Percentiles rank a stretch among this genome's conserved stretches.
phyloP scores from a whole-genome alignment of 352 stramenopile species.

The Phytophthora meadii region DNA sequence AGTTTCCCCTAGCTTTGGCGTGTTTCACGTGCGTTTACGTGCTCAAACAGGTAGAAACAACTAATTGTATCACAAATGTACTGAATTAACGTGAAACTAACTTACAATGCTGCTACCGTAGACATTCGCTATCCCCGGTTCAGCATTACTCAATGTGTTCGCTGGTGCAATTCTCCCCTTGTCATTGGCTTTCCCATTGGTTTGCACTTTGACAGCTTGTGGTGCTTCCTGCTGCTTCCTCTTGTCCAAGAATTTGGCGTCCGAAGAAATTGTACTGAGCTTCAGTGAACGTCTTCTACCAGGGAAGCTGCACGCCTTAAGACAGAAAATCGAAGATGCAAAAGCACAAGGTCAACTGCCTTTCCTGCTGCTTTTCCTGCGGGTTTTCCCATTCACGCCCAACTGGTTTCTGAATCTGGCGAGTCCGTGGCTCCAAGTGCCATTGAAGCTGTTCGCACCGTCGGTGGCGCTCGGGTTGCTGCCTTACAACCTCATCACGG shows the following conservation, averaged over 20 bases:
- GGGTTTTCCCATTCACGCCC: constrained; percentile 84
- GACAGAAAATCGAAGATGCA: constrained; percentile 62
- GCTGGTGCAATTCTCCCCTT: constrained; percentile 73
- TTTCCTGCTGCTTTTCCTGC: constrained; percentile 76
- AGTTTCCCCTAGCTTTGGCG: constrained; percentile 72
- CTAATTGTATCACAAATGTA: constrained; percentile 11
- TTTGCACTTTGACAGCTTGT: constrained; percentile 67
- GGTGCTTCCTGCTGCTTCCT: constrained; percentile 79
- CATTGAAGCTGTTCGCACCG: constrained; percentile 68
- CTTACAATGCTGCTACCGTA: constrained; percentile 26
- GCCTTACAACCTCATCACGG: constrained; percentile 87
- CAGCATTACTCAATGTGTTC: constrained; percentile 79
- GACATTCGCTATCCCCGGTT: constrained; percentile 86
- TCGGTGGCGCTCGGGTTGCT: constrained; percentile 73
- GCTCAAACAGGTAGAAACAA: constrained; percentile 72
- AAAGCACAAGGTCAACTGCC: constrained; percentile 52
- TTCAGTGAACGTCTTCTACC: constrained; percentile 69
- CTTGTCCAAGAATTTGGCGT: constrained; percentile 68
- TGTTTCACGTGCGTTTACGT: constrained; percentile 81
- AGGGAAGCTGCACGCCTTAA: constrained; percentile 60
- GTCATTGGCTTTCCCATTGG: constrained; percentile 70
- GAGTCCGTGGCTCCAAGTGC: constrained; percentile 81
- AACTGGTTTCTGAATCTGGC: constrained; percentile 89
- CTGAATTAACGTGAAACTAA: constrained; percentile 19
- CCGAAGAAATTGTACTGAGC: constrained; percentile 61